phyloP scores from a whole-genome alignment of 1,284 basidiomycete species.

The Malassezia obtusa region DNA sequence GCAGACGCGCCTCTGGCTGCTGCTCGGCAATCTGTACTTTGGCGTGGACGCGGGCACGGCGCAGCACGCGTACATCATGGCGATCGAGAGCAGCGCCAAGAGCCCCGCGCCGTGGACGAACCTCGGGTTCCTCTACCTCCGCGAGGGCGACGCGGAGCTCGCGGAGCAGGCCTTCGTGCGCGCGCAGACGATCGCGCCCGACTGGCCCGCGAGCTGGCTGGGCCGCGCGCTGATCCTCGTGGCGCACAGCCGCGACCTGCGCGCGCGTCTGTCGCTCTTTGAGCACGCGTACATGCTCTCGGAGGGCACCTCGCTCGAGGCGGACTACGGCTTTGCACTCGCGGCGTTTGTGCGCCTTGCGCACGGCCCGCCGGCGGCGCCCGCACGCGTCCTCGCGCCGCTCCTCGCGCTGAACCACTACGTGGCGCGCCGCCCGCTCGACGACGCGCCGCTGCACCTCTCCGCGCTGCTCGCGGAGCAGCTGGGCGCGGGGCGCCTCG shows the following conservation, averaged over 20 bases:
- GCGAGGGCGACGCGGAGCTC: conserved; percentile 68
- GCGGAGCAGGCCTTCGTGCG: conserved; percentile 77
- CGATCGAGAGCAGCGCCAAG: conserved; percentile 72
- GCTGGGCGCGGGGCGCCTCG: conserved; percentile 62
- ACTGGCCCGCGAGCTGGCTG: conserved; percentile 81
- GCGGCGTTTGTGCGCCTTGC: conserved; percentile 50
- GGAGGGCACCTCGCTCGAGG: conserved; percentile 61
- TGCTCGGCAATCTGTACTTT: conserved; percentile 67
- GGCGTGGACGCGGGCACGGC: conserved; percentile 60
- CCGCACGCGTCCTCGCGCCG: conserved; percentile 41
- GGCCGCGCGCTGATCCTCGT: conserved; percentile 75
- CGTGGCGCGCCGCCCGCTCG: conserved; percentile 59
- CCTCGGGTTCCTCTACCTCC: conserved; percentile 79
- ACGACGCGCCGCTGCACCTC: conserved; percentile 71
- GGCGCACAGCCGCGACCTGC: conserved; percentile 57
- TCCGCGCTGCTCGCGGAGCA: conserved; percentile 76
- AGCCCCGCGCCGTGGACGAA: conserved; percentile 64
- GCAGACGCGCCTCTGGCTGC: conserved; percentile 71
- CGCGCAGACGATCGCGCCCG: conserved; percentile 84
- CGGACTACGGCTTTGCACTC: conserved; percentile 68
- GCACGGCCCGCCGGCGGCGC: conserved; percentile 6
- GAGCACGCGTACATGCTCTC: conserved; percentile 71
- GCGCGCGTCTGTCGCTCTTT: conserved; percentile 63
- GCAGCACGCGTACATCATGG: conserved; percentile 85
- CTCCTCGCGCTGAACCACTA: conserved; percentile 73